Evolutionary conservation across 495 filamentous ascomycete species (phyloP), one percentile per base, ranked within the genome.

Genomic region (Xylaria telfairii): DNA sequence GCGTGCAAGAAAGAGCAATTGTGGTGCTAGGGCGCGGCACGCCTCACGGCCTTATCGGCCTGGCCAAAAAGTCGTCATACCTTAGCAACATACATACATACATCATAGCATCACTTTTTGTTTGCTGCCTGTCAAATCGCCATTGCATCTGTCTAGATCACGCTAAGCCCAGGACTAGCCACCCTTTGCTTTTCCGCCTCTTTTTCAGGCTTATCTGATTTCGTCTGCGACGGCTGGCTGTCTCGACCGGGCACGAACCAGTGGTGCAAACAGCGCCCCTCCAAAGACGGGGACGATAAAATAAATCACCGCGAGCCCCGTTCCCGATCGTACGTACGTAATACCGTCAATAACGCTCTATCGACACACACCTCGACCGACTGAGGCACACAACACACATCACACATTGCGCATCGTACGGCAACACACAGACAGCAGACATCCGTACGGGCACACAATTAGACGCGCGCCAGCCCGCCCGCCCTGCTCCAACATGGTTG

Each of bases 401-500:
- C 56, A 21, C 37, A 28, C 34, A 6, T 3, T 30, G 41, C 37
- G 7, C 30, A 57, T 3, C 28, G 5, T 15, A 4, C 30, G 30
- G 9, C 28, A 13, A 1, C 15, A 10, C 53, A 54, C 28, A 19
- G 13, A 41, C 32, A 34, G 26, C 61, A 28, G 24, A 8, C 30
- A 12, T 17, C 24, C 30, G 6, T 1, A 8, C 10, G 26, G 19
- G 32, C 46, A 61, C 19, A 24, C n/a, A 49, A 8, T 4, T 44
- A 37, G 19, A 62, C 21, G 13, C 54, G 10, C 4, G 4, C 32
- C 12, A 56, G 1, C 10, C 21, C 3, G 9, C 46, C 19, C 1
- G 19, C 44, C 17, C 30, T 39, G n/a, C 46, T 39, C 26, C 49
- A 70, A 28, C 72, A 95, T 95, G 92, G 93, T 95, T 70, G 92